Evolutionary conservation across 1,284 basidiomycete genomes (phyloP).

Genomic region (Melampsora americana): DNA sequence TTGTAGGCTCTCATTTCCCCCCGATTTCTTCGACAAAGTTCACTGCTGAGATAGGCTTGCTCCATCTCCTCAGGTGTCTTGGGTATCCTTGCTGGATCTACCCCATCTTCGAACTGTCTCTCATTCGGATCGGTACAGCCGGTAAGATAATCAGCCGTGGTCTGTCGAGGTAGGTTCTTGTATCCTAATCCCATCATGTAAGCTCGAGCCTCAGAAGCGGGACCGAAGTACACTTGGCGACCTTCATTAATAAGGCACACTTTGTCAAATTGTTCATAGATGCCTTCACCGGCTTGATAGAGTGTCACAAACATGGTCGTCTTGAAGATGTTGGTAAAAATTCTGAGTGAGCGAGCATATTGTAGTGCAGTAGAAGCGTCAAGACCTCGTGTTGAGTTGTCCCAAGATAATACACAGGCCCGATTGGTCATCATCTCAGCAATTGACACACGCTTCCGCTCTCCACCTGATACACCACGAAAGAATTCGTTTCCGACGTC

Average conservation of each 20-base stretch:
- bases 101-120: conserved; percentile 7
- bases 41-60: conserved; percentile 63
- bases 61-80: conserved; percentile 56
- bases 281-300: conserved; percentile 48
- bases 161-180: conserved; percentile 48
- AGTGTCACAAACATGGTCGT: conserved; percentile 62
- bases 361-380: conserved; percentile 63
- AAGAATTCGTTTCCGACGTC: conserved; percentile 70
- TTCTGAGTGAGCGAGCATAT: conserved; percentile 61
- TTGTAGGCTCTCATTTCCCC: conserved; percentile 67
- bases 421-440: conserved; percentile 61
- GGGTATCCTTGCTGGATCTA: conserved; percentile 48
- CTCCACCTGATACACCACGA: conserved; percentile 75
- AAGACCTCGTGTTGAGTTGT: conserved; percentile 69
- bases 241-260: conserved; percentile 53
- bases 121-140: conserved; percentile 47
- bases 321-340: conserved; percentile 60
- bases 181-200: conserved; percentile 49
- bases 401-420: conserved; percentile 58
- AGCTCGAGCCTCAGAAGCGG: conserved; percentile 45
- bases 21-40: conserved; percentile 59
- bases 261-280: conserved; percentile 53
- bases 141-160: conserved; percentile 49
- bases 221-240: conserved; percentile 51
- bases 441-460: conserved; percentile 65